Evolutionary conservation across 805 yeast species (phyloP).

Genomic region (Wickerhamiella spandovensis): DNA sequence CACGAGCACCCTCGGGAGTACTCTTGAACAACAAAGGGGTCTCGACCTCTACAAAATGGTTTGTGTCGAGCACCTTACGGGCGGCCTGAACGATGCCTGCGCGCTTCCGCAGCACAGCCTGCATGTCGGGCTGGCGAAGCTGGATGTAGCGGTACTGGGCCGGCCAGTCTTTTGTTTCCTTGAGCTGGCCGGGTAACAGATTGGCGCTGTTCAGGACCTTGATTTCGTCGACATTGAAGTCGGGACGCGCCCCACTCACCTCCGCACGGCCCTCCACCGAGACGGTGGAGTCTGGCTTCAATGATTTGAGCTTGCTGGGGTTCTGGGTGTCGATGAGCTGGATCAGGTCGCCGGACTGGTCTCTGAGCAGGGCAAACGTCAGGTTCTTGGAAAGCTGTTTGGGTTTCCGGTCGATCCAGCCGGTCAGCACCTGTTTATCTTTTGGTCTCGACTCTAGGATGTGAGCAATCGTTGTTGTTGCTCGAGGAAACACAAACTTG

Average conservation of each 20-base stretch:
- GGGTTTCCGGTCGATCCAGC: slow-evolving; percentile 76
- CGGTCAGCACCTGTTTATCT: slow-evolving; percentile 39
- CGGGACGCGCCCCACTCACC: slow-evolving; percentile 27
- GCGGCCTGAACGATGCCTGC: slow-evolving; percentile 28
- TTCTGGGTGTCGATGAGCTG: slow-evolving; percentile 40
- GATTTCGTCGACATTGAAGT: slow-evolving; percentile 39
- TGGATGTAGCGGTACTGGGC: slow-evolving; percentile 74
- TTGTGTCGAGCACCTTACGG: slow-evolving; percentile 23
- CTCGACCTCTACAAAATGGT: slow-evolving; percentile 65
- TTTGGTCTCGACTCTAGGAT: not conserved
- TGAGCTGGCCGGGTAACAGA: slow-evolving; percentile 51
- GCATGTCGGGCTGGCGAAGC: slow-evolving; percentile 35
- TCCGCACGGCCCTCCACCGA: slow-evolving; percentile 46
- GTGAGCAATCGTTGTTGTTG: not conserved
- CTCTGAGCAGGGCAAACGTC: slow-evolving; percentile 66
- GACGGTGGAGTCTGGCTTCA: slow-evolving; percentile 65
- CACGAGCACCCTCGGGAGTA: slow-evolving; percentile 97
- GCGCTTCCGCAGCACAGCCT: slow-evolving; percentile 17
- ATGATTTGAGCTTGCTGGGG: slow-evolving; percentile 29
- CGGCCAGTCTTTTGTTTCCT: slow-evolving; percentile 49
- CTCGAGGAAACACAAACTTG: slow-evolving; percentile 11
- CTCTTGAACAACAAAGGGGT: slow-evolving; percentile 89
- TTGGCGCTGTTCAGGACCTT: slow-evolving; percentile 51
- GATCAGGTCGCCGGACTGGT: slow-evolving; percentile 48
- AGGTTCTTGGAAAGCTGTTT: slow-evolving; percentile 49